These are phyloP conservation scores for Alternaria viburni DNA, from an alignment of 2,329 filamentous ascomycete species.

Conservation along the genomic window DNA sequence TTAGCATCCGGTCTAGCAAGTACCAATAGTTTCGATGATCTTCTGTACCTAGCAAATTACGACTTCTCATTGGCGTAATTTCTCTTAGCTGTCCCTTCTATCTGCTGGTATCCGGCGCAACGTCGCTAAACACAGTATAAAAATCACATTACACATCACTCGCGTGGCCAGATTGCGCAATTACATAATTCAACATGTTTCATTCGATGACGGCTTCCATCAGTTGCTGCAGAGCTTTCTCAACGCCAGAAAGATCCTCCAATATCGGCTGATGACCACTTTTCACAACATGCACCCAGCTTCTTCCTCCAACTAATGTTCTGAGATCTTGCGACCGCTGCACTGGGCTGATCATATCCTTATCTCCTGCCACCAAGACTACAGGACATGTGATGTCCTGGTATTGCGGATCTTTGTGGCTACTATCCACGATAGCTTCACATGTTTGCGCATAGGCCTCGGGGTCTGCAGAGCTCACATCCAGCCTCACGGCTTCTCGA, in stretches of 20 bases:
- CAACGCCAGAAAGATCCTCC: background rate
- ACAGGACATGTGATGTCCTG: background rate
- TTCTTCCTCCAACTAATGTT: background rate
- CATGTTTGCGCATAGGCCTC: slow-evolving; percentile 16
- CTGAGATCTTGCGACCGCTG: background rate
- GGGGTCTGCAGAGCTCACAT: slow-evolving; percentile 2
- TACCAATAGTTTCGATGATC: background rate
- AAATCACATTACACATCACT: background rate
- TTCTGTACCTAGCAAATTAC: background rate
- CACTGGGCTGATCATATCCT: background rate
- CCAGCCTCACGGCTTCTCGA: background rate
- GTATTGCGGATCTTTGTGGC: slow-evolving; percentile 12
- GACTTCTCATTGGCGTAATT: background rate
- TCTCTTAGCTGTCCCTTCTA: background rate
- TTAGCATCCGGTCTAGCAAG: background rate
- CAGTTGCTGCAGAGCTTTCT: background rate
- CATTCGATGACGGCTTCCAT: background rate
- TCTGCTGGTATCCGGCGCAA: rapidly evolving
- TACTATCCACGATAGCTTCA: slow-evolving; percentile 7
- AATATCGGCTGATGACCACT: background rate
- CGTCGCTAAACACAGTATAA: rapidly evolving
- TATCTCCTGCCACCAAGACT: slow-evolving; percentile 1
- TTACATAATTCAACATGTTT: no score
- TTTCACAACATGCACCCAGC: background rate
- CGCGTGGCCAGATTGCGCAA: no score